phyloP scores from a whole-genome alignment of 257 asterid genomes.

The Prunella vulgaris region DNA sequence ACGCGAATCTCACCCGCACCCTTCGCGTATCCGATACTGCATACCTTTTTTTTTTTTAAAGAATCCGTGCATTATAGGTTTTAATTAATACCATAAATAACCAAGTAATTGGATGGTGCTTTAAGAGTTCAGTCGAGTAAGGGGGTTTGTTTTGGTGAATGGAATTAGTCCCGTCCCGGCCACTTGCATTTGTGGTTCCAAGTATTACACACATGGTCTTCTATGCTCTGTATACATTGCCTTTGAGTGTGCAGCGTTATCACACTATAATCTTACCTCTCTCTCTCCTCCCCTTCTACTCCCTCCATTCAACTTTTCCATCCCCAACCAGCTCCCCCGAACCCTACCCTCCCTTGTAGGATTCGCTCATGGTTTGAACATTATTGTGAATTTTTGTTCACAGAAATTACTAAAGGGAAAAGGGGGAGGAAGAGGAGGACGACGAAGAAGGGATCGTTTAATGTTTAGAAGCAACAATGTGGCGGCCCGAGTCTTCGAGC shows the following conservation, averaged over 20 bases:
- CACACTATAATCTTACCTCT: background rate
- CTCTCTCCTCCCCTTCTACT: background rate
- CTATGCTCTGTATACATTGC: background rate
- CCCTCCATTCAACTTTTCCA: slow-evolving; percentile 25
- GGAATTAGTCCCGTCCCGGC: background rate
- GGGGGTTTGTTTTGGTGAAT: background rate
- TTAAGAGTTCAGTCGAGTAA: too few relatives aligned
- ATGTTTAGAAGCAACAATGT: slow-evolving; percentile 95
- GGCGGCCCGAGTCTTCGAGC: slow-evolving; percentile 94
- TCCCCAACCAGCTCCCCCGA: background rate
- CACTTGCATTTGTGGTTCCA: background rate
- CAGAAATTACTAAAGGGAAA: background rate
- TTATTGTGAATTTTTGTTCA: background rate
- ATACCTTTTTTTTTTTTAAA: too few relatives aligned
- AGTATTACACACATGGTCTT: background rate
- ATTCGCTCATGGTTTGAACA: slow-evolving; percentile 23
- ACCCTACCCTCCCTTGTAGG: background rate
- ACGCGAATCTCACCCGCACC: too few relatives aligned
- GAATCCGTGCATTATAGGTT: too few relatives aligned
- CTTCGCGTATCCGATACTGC: too few relatives aligned
- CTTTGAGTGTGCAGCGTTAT: background rate
- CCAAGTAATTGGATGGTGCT: too few relatives aligned
- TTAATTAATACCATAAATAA: too few relatives aligned
- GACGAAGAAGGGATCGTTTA: slow-evolving; percentile 19
- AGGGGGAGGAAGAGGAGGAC: background rate